Evolutionary conservation across 2,329 filamentous ascomycete species (phyloP).

Genomic region (Shiraia sp.): DNA sequence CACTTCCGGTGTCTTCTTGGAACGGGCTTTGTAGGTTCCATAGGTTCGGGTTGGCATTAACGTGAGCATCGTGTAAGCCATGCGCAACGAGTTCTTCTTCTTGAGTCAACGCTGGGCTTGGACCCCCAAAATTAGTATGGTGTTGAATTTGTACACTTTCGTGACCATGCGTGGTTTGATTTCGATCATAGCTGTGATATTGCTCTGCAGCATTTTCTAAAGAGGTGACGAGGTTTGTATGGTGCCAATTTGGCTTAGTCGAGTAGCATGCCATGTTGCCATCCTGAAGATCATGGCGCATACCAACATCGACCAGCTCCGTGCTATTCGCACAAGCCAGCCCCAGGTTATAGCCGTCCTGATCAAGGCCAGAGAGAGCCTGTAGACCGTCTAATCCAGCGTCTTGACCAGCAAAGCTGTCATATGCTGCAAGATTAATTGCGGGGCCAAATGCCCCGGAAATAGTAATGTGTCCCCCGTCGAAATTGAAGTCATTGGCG

Average conservation of each 20-base stretch:
- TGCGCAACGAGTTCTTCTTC: conserved; percentile 12
- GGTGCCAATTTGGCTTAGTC: conserved; percentile 26
- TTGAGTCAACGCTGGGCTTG: conserved; percentile 4
- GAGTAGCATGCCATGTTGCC: conserved; percentile 20
- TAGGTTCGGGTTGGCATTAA: conserved; percentile 14
- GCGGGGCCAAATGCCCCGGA: conserved; percentile 40
- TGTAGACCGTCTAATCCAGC: conserved; percentile 9
- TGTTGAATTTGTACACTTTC: conserved; percentile 1
- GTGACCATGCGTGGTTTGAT: conserved; percentile 5
- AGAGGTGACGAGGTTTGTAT: conserved; percentile 21
- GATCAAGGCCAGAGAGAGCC: conserved; percentile 22
- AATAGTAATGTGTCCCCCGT: conserved; percentile 45
- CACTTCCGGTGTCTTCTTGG: conserved; percentile 28
- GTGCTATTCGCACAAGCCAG: conserved; percentile 15
- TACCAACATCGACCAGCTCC: conserved; percentile 14
- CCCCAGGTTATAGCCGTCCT: conserved; percentile 18
- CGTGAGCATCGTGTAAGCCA: conserved; percentile 13
- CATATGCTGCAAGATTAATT: conserved; percentile 30
- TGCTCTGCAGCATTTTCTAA: conserved; percentile 29
- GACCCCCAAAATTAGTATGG: background rate
- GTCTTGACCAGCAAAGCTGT: conserved; percentile 10
- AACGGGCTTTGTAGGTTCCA: conserved; percentile 36
- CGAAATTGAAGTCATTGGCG: conserved; percentile 46
- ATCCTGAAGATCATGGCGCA: conserved; percentile 4
- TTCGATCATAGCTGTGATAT: conserved; percentile 9